Evolutionary conservation across 1,284 basidiomycete genomes (phyloP).

Genomic region (Rhodotorula sp.): DNA sequence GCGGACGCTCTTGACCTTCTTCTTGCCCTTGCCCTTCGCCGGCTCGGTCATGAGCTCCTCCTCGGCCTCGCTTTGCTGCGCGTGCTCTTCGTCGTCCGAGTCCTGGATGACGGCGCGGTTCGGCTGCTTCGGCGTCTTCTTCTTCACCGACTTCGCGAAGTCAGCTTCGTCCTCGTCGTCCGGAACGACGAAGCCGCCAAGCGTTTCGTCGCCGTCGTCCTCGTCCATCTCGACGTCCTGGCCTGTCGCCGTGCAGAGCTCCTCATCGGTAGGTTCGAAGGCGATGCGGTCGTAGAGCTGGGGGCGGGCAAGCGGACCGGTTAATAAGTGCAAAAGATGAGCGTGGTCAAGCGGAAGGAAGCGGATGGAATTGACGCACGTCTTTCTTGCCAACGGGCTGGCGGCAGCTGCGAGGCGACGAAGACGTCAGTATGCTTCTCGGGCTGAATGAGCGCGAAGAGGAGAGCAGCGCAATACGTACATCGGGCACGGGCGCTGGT

Average conservation of each 20-base stretch:
- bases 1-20: slow-evolving; percentile 12
- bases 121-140: slow-evolving; percentile 47
- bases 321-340: not conserved
- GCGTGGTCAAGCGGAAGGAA: not conserved
- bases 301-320: not conserved
- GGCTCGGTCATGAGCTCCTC: slow-evolving; percentile 13
- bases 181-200: slow-evolving; percentile 31
- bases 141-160: slow-evolving; percentile 61
- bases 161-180: slow-evolving; percentile 29
- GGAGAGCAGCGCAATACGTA: not conserved
- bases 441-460: too few species aligned
- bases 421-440: not conserved
- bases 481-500: slow-evolving; percentile 39
- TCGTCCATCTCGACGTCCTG: slow-evolving; percentile 57
- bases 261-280: slow-evolving; percentile 42
- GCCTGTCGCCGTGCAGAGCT: slow-evolving; percentile 21
- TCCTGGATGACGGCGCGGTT: slow-evolving; percentile 35
- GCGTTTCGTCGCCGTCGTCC: slow-evolving; percentile 32
- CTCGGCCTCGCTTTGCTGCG: slow-evolving; percentile 5
- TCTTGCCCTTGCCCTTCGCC: slow-evolving; percentile 18
- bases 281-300: slow-evolving; percentile 27
- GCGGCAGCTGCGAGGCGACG: slow-evolving; percentile 23
- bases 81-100: slow-evolving; percentile 28
- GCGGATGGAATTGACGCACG: not conserved
- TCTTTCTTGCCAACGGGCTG: slow-evolving; percentile 26